Evolutionary conservation across 2,329 filamentous ascomycete genomes (phyloP), one percentile per base, ranked within the genome.

Genomic region (Fusarium neocosmosporiellum): DNA sequence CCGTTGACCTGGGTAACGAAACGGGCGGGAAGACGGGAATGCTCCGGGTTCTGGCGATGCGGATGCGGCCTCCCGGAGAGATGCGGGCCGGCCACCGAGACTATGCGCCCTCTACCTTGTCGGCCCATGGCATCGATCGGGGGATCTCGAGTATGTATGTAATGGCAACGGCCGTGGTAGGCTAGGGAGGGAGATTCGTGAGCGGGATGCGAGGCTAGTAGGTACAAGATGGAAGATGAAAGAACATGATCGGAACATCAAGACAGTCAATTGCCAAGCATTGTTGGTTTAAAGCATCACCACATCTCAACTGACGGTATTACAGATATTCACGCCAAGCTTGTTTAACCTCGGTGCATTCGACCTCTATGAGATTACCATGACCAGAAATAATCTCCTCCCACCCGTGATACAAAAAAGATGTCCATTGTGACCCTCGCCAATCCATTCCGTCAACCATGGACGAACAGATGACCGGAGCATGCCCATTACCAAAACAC

Each of bases 41-140:
- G 11, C 70, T 65, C 69, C 72, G 72, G 43, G 62, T 72, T 74
- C 68, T 72, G 72, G 72, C 72, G 69, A 74, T 70, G 57, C 68
- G 68, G 65, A 64, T 67, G 71, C 24, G 58, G 22, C 48, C 58
- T 31, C 14, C 59, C 71, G 71, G 71, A 67, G 29, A 74, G 71
- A 74, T 53, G 33, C 71, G 71, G 71, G 41, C 64, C 58, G 43
- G 37, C 48, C 41, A 57, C 50, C 54, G 70, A 72, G 64, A 46
- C 37, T 39, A 62, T 53, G 54, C 54, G 16, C 9, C 48, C 41
- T 31, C 29, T 54, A 66, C 65, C 69, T 55, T 70, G 70, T 63
- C 57, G 65, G 58, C 48, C 53, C 39, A 27, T 46, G 41, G 39
- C 22, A 61, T 14, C 50, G 29, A 36, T 65, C 43, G 41, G 59